Conservation (phyloP, 441 rosid genomes). For the Adansonia gregorii region DNA sequence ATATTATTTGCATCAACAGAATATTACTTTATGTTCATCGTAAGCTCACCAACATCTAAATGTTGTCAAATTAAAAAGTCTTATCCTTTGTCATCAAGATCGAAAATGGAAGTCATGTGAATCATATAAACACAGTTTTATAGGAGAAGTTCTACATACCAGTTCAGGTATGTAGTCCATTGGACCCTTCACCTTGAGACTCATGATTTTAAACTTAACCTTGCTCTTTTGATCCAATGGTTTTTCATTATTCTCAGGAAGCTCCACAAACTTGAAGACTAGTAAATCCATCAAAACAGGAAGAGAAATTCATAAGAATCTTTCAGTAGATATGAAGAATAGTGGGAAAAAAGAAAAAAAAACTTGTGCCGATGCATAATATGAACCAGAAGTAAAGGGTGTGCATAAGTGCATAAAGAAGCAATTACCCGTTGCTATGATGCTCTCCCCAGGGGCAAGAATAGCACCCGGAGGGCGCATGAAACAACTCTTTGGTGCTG, state of each 20-base stretch:
- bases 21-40: background rate
- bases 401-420: background rate
- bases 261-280: conserved; percentile 79
- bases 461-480: conserved; percentile 83
- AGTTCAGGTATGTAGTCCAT: conserved; percentile 74
- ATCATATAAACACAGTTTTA: background rate
- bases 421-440: conserved; percentile 64
- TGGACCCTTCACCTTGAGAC: conserved; percentile 62
- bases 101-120: background rate
- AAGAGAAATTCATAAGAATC: conserved; percentile 8
- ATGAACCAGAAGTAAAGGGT: conserved; percentile 11
- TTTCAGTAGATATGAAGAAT: background rate
- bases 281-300: conserved; percentile 33
- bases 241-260: conserved; percentile 72
- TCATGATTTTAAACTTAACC: conserved; percentile 75
- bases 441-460: conserved; percentile 69
- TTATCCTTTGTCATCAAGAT: background rate
- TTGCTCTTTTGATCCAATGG: conserved; percentile 69
- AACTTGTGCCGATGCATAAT: background rate
- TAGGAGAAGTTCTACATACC: conserved; percentile 43
- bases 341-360: background rate
- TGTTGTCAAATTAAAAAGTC: background rate
- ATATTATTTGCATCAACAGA: background rate
- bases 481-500: conserved; percentile 78
- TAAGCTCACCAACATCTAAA: conserved; percentile 11